Base-by-base conservation (phyloP, 768 basidiomycete species). In the Suillus alpinus region DNA sequence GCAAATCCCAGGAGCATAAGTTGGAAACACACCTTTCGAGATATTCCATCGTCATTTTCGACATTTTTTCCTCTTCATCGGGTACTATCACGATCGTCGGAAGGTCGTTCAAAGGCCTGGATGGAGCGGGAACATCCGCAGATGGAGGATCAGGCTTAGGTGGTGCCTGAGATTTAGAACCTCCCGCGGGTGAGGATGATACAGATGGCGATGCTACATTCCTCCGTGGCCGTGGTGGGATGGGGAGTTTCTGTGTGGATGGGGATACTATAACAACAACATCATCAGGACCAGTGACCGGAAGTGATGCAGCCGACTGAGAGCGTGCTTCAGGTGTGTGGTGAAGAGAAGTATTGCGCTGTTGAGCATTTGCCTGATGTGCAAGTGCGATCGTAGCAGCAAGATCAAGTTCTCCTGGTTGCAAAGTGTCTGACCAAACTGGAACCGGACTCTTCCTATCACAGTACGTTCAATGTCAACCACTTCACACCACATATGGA, bases 381-480 rank as follows among this genome's bases (percentile, higher is more conserved):
- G 70, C 60, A 14, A 67, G 62, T 51, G 57, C 32, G 39, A 70
- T 73, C 4, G 68, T 60, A 29, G 73, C 61, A 40, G 68, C 73
- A 31, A 75, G 73, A 50, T 72, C 70, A 20, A 61, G 61, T 0
- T 65, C 31, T n/a, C 58, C 62, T 7, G 72, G 73, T 59, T 62
- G 63, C 51, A 73, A 59, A 0, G 73, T 71, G 59, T 74, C 71
- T 55, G 73, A 68, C 71, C 71, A 68, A 50, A 76, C 71, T 4
- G 74, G 67, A 13, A 71, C 64, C 6, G 62, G 32, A 40, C 73
- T 74, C 51, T 26, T 69, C 73, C 74, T 76, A 57, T 16, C 12
- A 34, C 32, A 23, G 16, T 18, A 29, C 67, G 23, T 58, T 62
- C 43, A 31, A 59, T 37, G 34, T 5, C 18, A 18, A n/a, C 4